These are phyloP conservation scores for Phytophthora fragariaefolia DNA, from an alignment of 352 stramenopile genomes.

Conservation along the genomic window DNA sequence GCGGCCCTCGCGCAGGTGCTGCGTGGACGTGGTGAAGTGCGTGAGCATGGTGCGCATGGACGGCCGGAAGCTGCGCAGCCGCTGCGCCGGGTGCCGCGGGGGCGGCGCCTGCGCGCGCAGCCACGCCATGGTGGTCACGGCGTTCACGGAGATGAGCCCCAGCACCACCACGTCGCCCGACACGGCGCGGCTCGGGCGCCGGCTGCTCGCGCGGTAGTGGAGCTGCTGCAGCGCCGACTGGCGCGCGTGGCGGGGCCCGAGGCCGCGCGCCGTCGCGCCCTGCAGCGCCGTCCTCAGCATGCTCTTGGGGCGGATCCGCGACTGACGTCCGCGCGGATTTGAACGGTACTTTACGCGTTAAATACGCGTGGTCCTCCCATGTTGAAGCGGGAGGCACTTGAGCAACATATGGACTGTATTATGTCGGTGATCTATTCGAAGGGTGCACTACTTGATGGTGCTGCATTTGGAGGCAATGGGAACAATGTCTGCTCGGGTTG, in stretches of 20 bases:
- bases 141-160: constrained; percentile 64
- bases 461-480: no score
- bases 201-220: constrained; percentile 31
- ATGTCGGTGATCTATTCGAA: no score
- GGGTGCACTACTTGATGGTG: no score
- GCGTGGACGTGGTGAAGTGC: constrained; percentile 79
- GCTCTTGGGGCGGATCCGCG: constrained; percentile 1
- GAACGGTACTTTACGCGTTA: background rate
- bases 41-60: constrained; percentile 65
- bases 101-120: constrained; percentile 50
- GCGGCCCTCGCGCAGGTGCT: constrained; percentile 60
- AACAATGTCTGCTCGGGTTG: no score
- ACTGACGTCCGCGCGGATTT: no score
- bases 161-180: constrained; percentile 56
- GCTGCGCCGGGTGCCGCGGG: constrained; percentile 35
- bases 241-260: constrained; percentile 3
- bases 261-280: constrained; percentile 11
- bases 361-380: no score
- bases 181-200: constrained; percentile 26
- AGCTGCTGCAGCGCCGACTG: constrained; percentile 28
- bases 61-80: constrained; percentile 33
- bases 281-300: constrained; percentile 33
- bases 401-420: no score
- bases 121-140: constrained; percentile 67
- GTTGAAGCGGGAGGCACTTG: no score